Percentiles rank a stretch among this genome's conserved stretches.
phyloP scores from a whole-genome alignment of 2,329 filamentous ascomycete genomes.

The Alternaria infectoria region DNA sequence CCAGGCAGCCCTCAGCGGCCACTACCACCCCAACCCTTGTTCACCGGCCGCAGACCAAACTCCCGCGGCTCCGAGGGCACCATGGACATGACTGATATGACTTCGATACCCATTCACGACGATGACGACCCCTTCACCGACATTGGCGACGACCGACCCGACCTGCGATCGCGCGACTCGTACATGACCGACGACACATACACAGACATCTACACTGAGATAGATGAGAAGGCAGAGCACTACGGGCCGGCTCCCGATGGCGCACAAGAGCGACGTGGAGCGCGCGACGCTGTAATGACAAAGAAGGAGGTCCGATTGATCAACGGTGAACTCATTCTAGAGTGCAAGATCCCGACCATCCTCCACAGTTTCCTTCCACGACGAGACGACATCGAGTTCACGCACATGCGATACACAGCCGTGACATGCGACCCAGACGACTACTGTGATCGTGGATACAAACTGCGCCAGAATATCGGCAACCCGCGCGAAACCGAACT shows the following conservation, averaged over 20 bases:
- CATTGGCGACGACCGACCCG: slow-evolving; percentile 62
- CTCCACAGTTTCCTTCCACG: slow-evolving; percentile 95
- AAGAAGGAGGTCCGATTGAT: slow-evolving; percentile 95
- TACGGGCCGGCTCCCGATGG: slow-evolving; percentile 89
- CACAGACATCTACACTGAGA: slow-evolving; percentile 56
- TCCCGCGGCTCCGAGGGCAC: slow-evolving; percentile 52
- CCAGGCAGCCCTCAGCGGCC: slow-evolving; percentile 87
- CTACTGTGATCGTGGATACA: slow-evolving; percentile 87
- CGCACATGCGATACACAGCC: slow-evolving; percentile 97
- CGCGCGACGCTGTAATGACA: slow-evolving; percentile 83
- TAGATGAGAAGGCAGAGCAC: slow-evolving; percentile 69
- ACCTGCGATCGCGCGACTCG: slow-evolving; percentile 67
- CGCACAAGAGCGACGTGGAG: slow-evolving; percentile 85
- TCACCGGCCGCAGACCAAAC: slow-evolving; percentile 61
- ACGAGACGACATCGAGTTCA: slow-evolving; percentile 93
- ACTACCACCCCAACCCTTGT: slow-evolving; percentile 86
- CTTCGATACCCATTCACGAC: slow-evolving; percentile 71
- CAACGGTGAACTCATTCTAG: slow-evolving; percentile 95
- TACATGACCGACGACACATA: slow-evolving; percentile 68
- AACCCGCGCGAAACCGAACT: slow-evolving; percentile 90
- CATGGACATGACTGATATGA: slow-evolving; percentile 71
- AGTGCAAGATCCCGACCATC: slow-evolving; percentile 99
- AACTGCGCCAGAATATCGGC: slow-evolving; percentile 88
- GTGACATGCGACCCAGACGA: slow-evolving; percentile 98
- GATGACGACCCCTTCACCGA: slow-evolving; percentile 75